Evolutionary conservation across 2,329 filamentous ascomycete species (phyloP).

Genomic region (Ceratocystis papillata): DNA sequence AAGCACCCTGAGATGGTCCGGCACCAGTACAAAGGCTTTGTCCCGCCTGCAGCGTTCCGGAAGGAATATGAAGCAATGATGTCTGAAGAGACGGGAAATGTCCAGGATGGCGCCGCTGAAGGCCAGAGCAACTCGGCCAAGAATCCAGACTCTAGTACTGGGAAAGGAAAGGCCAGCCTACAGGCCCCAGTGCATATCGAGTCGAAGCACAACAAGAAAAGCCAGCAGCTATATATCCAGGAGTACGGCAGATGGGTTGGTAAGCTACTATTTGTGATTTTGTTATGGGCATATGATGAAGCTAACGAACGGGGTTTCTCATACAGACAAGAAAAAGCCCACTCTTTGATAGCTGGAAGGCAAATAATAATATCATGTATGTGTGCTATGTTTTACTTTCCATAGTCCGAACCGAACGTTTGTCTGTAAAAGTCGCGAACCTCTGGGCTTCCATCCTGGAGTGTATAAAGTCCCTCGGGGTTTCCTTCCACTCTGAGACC

Average conservation of each 20-base stretch:
- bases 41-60: background rate
- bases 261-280: background rate
- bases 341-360: background rate
- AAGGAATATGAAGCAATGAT: background rate
- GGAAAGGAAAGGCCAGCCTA: background rate
- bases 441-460: background rate
- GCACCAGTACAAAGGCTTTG: constrained; percentile 9
- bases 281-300: background rate
- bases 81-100: background rate
- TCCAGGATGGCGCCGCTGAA: too few relatives aligned
- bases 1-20: constrained; percentile 1
- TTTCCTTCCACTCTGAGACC: background rate
- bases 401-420: background rate
- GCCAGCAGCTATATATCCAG: background rate
- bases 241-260: constrained; percentile 12
- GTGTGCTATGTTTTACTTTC: background rate
- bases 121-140: background rate
- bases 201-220: constrained; percentile 5
- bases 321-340: background rate
- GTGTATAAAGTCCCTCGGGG: background rate
- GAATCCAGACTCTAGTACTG: background rate
- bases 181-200: constrained; percentile 2
- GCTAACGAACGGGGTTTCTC: background rate
- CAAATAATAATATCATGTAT: background rate
- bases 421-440: background rate